Evolutionary conservation across 768 basidiomycete genomes (phyloP), one percentile per base, ranked within the genome.

Genomic region (Suillus cothurnatus): DNA sequence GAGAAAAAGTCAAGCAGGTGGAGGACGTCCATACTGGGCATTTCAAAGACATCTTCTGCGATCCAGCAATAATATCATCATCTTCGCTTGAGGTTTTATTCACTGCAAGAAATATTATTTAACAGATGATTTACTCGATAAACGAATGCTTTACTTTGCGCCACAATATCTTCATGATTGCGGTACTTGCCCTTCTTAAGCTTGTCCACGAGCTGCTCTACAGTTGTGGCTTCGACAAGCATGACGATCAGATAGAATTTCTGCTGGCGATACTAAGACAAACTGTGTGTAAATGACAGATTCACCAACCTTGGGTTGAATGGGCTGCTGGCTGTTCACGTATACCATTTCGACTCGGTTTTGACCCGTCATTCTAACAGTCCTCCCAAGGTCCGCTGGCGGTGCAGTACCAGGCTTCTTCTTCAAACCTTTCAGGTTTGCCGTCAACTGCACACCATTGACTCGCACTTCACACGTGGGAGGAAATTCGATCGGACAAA

Each of bases 401-500:
- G 95, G 94, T 1, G 94, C 93, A 50, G 93, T 96, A 4, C 95
- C 95, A 34, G 94, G 91, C 70, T 93, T 95, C 82, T 97, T 97
- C 84, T 97, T 97, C 74, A 97, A 79, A 6, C 95, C 95, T 75
- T 94, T 94, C 67, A 95, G 76, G 74, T 90, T 95, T 43, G 90
- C 93, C 23, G 80, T 80, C 36, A 97, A 78, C 62, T 86, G 82
- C 3, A 81, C 81, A 62, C 79, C 82, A 76, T 97, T 97, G 45
- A 96, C 86, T 72, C 93, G 90, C 60, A 96, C 90, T 85, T 97
- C 95, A 73, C 92, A 95, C 11, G 92, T 92, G 9, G 90, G 88
- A 28, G 95, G 95, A 70, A 97, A 97, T 81, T 97, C 95, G 57
- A 97, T 87, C 5, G 87, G 92, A 72, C 91, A 93, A 21, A 87